Percentiles rank a stretch among this genome's conserved stretches.
Evolutionary conservation across 2,329 filamentous ascomycete genomes (phyloP).

Genomic region (Gnomoniopsis sp.): DNA sequence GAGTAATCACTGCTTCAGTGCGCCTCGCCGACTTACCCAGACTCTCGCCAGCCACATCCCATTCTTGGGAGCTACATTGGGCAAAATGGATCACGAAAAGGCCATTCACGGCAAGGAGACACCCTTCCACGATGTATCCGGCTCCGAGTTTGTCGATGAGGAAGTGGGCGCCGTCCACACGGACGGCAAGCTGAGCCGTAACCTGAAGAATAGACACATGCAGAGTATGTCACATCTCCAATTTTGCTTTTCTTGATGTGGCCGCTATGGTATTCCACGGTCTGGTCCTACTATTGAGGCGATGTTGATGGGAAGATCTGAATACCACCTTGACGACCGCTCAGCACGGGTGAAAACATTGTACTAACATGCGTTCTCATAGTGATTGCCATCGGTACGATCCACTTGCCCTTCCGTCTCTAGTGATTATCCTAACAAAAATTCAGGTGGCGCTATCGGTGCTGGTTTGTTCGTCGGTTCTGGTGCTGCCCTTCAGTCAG

Average conservation of each 20-base stretch:
- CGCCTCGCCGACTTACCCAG: background rate
- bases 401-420: background rate
- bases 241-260: background rate
- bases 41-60: background rate
- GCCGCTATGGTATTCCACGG: background rate
- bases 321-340: background rate
- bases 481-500: conserved; percentile 55
- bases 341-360: background rate
- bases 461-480: conserved; percentile 69
- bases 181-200: conserved; percentile 30
- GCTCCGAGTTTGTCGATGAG: conserved; percentile 26
- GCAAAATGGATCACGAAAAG: conserved; percentile 26
- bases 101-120: conserved; percentile 21
- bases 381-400: conserved; percentile 42
- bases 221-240: conserved; percentile 26
- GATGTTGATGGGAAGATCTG: background rate
- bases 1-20: no score
- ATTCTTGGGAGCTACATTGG: background rate
- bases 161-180: conserved; percentile 34
- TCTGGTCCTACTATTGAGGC: background rate
- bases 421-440: background rate
- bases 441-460: conserved; percentile 40
- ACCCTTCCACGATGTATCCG: conserved; percentile 18
- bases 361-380: background rate
- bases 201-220: conserved; percentile 38